These are phyloP conservation scores for Sphaerostilbella broomeana DNA, from an alignment of 2,329 filamentous ascomycete species.

Conservation along the genomic window DNA sequence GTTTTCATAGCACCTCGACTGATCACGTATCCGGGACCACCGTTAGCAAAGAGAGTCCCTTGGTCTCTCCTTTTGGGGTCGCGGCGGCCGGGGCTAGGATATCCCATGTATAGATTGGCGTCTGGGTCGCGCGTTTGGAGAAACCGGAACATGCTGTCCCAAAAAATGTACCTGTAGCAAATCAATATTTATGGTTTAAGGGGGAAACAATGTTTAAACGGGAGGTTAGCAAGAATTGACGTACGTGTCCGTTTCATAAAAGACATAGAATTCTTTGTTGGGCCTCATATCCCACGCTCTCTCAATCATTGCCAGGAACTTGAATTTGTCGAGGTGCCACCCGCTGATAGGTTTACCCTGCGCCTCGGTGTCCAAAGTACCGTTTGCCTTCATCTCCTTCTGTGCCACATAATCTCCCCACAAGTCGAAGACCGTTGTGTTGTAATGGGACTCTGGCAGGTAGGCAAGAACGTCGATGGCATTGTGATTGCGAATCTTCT, in stretches of 20 bases:
- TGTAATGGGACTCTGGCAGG: constrained; percentile 35
- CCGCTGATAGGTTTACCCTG: constrained; percentile 31
- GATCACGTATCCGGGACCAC: constrained; percentile 42
- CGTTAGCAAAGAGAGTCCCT: constrained; percentile 41
- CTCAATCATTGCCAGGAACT: constrained; percentile 50
- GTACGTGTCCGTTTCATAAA: constrained; percentile 51
- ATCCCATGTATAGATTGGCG: constrained; percentile 41
- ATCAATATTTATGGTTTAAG: constrained; percentile 1
- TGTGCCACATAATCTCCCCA: constrained; percentile 33
- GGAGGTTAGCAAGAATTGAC: constrained; percentile 15
- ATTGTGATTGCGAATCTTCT: constrained; percentile 34
- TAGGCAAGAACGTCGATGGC: constrained; percentile 40
- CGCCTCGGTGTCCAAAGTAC: constrained; percentile 26
- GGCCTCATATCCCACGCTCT: constrained; percentile 40
- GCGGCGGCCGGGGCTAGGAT: constrained; percentile 35
- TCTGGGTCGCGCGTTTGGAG: constrained; percentile 42
- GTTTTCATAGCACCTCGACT: constrained; percentile 39
- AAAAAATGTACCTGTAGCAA: constrained; percentile 6
- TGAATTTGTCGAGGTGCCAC: constrained; percentile 51
- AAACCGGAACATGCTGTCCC: constrained; percentile 42
- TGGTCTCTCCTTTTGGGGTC: constrained; percentile 24
- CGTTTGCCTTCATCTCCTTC: constrained; percentile 27
- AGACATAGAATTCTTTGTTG: constrained; percentile 47
- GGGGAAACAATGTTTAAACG: neutral
- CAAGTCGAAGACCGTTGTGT: constrained; percentile 11